A percentile compares a stretch with the other conserved stretches of the same genome.
phyloP scores from a whole-genome alignment of 306 rosid genomes.

The Potentilla sterilis region DNA sequence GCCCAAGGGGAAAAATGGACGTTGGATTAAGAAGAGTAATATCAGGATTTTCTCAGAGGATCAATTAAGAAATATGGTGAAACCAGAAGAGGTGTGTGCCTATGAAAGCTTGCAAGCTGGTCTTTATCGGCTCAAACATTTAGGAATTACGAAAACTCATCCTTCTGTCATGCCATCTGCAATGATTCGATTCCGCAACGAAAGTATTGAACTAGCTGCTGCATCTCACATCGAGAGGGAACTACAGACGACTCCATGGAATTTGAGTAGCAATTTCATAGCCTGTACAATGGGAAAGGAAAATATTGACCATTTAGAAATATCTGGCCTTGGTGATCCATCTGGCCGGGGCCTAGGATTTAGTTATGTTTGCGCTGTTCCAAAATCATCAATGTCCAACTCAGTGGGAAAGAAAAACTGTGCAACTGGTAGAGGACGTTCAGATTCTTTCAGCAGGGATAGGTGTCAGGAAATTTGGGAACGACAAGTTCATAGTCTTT shows the following conservation, averaged over 20 bases:
- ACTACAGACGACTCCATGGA: constrained; percentile 95
- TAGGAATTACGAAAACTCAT: constrained; percentile 71
- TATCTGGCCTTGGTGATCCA: constrained; percentile 95
- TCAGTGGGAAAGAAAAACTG: constrained; percentile 70
- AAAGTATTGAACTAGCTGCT: constrained; percentile 88
- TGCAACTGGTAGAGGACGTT: constrained; percentile 59
- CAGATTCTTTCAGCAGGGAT: constrained; percentile 90
- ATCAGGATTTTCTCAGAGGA: constrained; percentile 75
- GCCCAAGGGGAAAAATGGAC: constrained; percentile 72
- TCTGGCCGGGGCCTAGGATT: constrained; percentile 94
- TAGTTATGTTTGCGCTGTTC: constrained; percentile 78
- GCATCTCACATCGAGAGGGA: constrained; percentile 95
- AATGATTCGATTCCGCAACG: constrained; percentile 84
- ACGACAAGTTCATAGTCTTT: constrained; percentile 77
- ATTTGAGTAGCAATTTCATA: constrained; percentile 87
- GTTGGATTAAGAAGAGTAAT: constrained; percentile 76
- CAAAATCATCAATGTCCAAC: constrained; percentile 75
- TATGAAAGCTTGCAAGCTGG: constrained; percentile 99
- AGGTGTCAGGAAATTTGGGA: constrained; percentile 99
- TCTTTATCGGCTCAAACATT: constrained; percentile 84
- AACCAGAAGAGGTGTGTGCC: constrained; percentile 93
- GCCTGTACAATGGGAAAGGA: constrained; percentile 92
- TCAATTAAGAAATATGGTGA: constrained; percentile 80
- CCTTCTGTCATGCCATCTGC: constrained; percentile 82
- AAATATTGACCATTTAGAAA: constrained; percentile 86